These are phyloP conservation scores for Suillus clintonianus DNA, from an alignment of 768 basidiomycete genomes.

Conservation along the genomic window DNA sequence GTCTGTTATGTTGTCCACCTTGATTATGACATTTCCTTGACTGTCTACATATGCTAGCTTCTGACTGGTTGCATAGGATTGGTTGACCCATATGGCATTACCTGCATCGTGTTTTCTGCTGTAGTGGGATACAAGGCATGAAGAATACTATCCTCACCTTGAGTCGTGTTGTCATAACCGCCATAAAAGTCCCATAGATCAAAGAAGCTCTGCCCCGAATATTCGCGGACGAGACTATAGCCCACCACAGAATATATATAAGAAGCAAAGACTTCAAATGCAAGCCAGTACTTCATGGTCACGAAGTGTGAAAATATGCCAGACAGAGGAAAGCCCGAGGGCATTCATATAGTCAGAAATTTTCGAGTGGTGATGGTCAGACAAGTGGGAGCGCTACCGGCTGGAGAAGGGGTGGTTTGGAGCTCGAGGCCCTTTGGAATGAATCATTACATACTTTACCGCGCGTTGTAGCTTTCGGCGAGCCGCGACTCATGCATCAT, in stretches of 20 bases:
- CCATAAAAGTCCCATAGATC: slow-evolving; percentile 58
- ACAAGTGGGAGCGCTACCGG: background rate
- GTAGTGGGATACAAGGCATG: background rate
- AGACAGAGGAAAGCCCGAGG: background rate
- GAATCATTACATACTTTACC: background rate
- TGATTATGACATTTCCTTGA: slow-evolving; percentile 66
- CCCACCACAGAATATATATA: slow-evolving; percentile 9
- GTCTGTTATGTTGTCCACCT: slow-evolving; percentile 69
- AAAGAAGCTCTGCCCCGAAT: slow-evolving; percentile 54
- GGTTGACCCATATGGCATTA: slow-evolving; percentile 61
- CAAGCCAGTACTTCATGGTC: slow-evolving; percentile 15
- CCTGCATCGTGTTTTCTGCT: slow-evolving; percentile 37
- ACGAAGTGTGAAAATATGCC: background rate
- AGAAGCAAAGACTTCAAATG: slow-evolving; percentile 3
- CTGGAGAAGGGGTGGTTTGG: background rate
- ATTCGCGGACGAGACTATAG: slow-evolving; percentile 44
- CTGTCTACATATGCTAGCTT: slow-evolving; percentile 60
- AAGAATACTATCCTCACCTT: slow-evolving; percentile 35
- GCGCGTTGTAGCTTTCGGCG: background rate
- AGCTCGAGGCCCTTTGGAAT: background rate
- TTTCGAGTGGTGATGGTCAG: slow-evolving; percentile 3
- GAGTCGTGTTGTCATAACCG: slow-evolving; percentile 47
- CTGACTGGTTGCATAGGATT: slow-evolving; percentile 45
- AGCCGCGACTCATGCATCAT: background rate
- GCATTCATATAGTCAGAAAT: slow-evolving; percentile 8